Evolutionary conservation across 2,329 filamentous ascomycete species (phyloP).

Genomic region (Tolypocladium tropicale): DNA sequence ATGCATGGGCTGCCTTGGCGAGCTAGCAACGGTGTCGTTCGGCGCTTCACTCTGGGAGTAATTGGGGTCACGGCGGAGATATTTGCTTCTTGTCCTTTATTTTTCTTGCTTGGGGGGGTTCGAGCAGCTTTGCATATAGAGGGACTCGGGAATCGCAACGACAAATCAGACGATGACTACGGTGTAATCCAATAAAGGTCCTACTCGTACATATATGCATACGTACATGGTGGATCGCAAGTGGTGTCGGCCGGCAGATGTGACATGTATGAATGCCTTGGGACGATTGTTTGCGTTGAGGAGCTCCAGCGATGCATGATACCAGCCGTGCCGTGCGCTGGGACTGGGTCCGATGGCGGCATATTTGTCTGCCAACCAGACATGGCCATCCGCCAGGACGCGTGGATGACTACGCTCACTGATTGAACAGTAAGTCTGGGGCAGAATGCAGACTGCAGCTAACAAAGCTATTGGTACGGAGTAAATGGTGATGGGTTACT

Average conservation of each 20-base stretch:
- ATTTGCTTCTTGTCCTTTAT: neutral
- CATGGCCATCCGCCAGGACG: too few relatives aligned
- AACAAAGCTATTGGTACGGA: too few relatives aligned
- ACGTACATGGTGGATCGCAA: neutral
- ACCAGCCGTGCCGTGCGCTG: too few relatives aligned
- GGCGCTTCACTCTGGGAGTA: constrained; percentile 3
- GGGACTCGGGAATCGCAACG: neutral
- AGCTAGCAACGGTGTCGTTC: neutral
- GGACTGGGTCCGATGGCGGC: too few relatives aligned
- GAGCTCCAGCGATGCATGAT: too few relatives aligned
- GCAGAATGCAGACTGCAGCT: too few relatives aligned
- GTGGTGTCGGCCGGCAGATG: neutral
- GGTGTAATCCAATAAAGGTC: neutral
- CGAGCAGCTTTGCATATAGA: constrained; percentile 3
- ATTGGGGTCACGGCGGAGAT: constrained; percentile 1
- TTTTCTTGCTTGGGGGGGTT: neutral
- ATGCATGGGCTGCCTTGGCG: constrained; percentile 1
- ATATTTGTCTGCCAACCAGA: too few relatives aligned
- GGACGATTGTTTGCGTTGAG: too few relatives aligned
- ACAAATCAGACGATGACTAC: neutral
- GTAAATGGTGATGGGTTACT: too few relatives aligned
- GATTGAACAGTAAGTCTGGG: too few relatives aligned
- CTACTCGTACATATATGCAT: neutral
- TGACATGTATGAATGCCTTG: too few relatives aligned
- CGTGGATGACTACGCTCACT: too few relatives aligned